phyloP scores from a whole-genome alignment of 495 filamentous ascomycete genomes.

The Penicillium goetzii region DNA sequence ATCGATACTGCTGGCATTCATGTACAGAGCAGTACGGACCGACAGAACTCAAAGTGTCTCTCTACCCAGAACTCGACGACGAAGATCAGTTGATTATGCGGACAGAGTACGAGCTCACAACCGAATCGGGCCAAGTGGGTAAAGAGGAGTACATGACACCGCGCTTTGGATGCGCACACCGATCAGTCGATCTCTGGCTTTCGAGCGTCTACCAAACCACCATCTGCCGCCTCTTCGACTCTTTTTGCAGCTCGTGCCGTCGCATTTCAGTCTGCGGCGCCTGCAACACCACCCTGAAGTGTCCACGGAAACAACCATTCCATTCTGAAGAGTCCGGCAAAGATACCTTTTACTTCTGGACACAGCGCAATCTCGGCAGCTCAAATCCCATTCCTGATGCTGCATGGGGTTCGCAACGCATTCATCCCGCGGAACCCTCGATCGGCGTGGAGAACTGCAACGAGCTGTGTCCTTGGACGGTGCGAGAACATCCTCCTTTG shows the following conservation, averaged over 20 bases:
- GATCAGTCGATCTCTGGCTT: constrained; percentile 52
- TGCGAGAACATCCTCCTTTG: constrained; percentile 47
- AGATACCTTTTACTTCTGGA: constrained; percentile 47
- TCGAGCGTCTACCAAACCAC: constrained; percentile 49
- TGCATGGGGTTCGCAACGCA: constrained; percentile 43
- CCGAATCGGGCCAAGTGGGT: constrained; percentile 43
- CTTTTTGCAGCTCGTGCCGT: constrained; percentile 43
- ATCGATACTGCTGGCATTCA: constrained; percentile 51
- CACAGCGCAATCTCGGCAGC: constrained; percentile 45
- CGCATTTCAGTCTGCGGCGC: constrained; percentile 47
- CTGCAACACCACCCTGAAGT: constrained; percentile 44
- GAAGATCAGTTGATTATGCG: constrained; percentile 40
- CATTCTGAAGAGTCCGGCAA: constrained; percentile 29
- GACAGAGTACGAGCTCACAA: constrained; percentile 49
- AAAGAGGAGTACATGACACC: constrained; percentile 50
- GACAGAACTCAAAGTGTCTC: constrained; percentile 41
- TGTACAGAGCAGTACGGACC: constrained; percentile 49
- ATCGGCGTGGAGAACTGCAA: constrained; percentile 47
- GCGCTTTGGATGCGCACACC: constrained; percentile 52
- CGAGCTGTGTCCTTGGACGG: constrained; percentile 51
- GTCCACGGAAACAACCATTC: constrained; percentile 43
- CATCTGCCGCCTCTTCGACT: constrained; percentile 46
- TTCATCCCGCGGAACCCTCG: constrained; percentile 46
- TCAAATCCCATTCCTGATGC: constrained; percentile 35
- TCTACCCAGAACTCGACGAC: constrained; percentile 45